Evolutionary conservation across 257 asterid genomes (phyloP), one percentile per base, ranked within the genome.

Genomic region (Marsdenia floribunda): DNA sequence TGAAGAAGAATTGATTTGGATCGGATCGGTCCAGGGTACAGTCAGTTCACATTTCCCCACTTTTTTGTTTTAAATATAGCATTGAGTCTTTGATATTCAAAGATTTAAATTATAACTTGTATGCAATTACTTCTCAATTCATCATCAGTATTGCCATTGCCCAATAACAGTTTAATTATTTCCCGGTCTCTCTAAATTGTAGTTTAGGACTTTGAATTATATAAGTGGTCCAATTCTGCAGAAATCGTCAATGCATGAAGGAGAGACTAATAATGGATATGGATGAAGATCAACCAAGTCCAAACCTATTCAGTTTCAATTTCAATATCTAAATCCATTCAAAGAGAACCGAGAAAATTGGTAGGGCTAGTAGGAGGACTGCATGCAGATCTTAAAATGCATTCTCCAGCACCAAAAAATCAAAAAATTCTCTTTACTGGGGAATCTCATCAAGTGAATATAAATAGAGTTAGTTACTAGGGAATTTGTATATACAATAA

Each of bases 81-180:
- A 9, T 72, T 68, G 50, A 16, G 64, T 35, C 67, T 22, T 65
- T 15, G n/a, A 22, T 64, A 44, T 67, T 70, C 22, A 16, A 14
- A 35, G 19, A 59, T 77, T 59, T 44, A 44, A 29, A 29, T 29
- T 29, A 29, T n/a, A n/a, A n/a, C 65, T 72, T 71, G 75, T 57
- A 69, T 38, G 57, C 72, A 64, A 2, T 65, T 40, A 1, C 52
- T 6, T 66, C 37, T 64, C 24, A 14, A 21, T 7, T 40, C 46
- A 29, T 73, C 60, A 44, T 59, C 22, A 38, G 24, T 40, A 46
- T 3, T 0, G 50, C 24, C 7, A 70, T 77, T 77, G 74, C 10
- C 73, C 5, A 49, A 1, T 66, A 46, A 19, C 9, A 66, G 29
- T 66, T 37, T 14, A 18, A 37, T 49, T 11, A 10, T 11, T 44